Percentiles rank a stretch among this genome's conserved stretches.
phyloP scores from a whole-genome alignment of 2,329 filamentous ascomycete genomes.

The Calycina marina region DNA sequence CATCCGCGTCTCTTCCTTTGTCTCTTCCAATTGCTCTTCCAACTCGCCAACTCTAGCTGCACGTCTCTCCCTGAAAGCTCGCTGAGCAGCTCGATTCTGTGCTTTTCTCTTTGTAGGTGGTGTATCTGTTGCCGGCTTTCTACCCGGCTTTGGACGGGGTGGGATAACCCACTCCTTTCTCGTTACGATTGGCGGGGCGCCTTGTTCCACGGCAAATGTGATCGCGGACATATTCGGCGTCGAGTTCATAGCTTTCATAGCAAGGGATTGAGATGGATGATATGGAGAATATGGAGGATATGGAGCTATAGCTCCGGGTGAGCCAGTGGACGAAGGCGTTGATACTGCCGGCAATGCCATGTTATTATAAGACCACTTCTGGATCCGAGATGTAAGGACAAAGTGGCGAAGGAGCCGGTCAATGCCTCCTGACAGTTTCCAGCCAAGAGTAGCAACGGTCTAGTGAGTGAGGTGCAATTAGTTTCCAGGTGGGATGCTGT shows the following conservation, averaged over 20 bases:
- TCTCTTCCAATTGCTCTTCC: conserved; percentile 50
- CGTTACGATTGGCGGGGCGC: conserved; percentile 41
- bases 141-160: conserved; percentile 73
- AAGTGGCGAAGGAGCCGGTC: too few species aligned
- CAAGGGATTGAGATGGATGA: too few species aligned
- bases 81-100: conserved; percentile 84
- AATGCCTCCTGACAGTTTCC: too few species aligned
- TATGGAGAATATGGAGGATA: conserved; percentile 18
- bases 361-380: background rate
- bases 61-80: conserved; percentile 77
- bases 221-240: conserved; percentile 11
- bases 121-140: conserved; percentile 87
- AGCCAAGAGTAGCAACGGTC: too few species aligned
- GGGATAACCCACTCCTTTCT: conserved; percentile 79
- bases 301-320: conserved; percentile 22
- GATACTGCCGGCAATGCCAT: conserved; percentile 27
- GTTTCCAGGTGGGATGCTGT: too few species aligned
- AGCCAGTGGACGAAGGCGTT: conserved; percentile 25
- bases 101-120: conserved; percentile 87
- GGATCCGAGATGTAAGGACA: too few species aligned
- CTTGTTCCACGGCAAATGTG: conserved; percentile 21
- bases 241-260: conserved; percentile 21
- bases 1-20: conserved; percentile 41
- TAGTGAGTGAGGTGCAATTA: too few species aligned
- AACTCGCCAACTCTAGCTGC: conserved; percentile 70